A percentile compares a stretch with the other conserved stretches of the same genome.
These are phyloP conservation scores for Glomus cerebriforme DNA, from an alignment of 192 early-diverging fungal genomes.

Conservation along the genomic window DNA sequence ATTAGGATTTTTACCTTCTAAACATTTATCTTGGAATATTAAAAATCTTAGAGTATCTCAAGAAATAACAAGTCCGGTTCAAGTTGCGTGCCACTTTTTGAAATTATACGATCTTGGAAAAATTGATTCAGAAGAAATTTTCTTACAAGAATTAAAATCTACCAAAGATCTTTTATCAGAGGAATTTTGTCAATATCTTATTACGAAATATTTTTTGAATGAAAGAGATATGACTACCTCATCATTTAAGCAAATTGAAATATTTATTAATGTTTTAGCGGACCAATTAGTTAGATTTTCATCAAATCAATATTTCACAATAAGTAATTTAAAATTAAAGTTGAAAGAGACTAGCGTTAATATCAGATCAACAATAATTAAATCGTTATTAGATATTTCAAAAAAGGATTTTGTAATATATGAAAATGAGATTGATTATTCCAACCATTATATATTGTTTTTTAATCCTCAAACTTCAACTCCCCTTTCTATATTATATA, in stretches of 20 bases:
- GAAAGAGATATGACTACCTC: no score
- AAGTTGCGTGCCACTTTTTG: constrained; percentile 1
- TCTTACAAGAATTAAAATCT: neutral
- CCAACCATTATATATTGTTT: constrained; percentile 6
- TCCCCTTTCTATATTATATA: neutral
- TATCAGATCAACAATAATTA: constrained; percentile 6
- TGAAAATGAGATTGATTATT: neutral
- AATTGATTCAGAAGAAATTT: constrained; percentile 19
- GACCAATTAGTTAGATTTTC: constrained; percentile 25
- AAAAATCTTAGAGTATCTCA: constrained; percentile 5
- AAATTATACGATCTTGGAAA: neutral
- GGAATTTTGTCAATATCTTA: neutral
- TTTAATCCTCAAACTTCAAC: neutral
- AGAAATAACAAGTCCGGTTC: constrained; percentile 9
- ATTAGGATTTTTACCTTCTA: neutral
- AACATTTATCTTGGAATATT: constrained; percentile 27
- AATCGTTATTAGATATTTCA: neutral
- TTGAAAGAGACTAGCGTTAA: neutral
- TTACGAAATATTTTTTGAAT: neutral
- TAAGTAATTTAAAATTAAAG: constrained; percentile 9
- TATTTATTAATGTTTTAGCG: constrained; percentile 10
- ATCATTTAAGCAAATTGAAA: constrained; percentile 6
- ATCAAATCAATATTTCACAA: neutral
- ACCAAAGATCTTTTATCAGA: neutral
- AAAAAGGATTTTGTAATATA: no score